Base-by-base conservation (phyloP, 495 filamentous ascomycete species). In the Parmelia sp. region DNA sequence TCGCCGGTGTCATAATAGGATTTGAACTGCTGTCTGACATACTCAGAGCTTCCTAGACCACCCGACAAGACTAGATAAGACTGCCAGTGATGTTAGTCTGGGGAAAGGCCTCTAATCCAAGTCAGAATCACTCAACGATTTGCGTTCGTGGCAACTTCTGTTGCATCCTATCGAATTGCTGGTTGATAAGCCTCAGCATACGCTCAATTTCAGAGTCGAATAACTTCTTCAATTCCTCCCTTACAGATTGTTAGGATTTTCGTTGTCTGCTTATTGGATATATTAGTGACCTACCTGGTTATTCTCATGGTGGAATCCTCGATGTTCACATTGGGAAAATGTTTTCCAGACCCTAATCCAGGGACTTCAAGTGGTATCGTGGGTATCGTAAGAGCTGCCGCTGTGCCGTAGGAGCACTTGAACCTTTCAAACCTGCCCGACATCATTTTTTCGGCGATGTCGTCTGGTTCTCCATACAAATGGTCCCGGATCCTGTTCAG, bases 11-110 rank as follows among this genome's bases (percentile, higher is more conserved):
- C 71, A 65, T 79, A 81, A 31, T 71, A 71, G 11, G 78, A 68
- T 31, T 78, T 63, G 12, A 84, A 73, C 11, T 75, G 67, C 45
- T 79, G 71, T 42, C 76, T 71, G 5, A 89, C 78, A 65, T 89
- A 88, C n/a, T 79, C 73, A 0, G 84, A 87, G 68, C 84, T 86
- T 17, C 86, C 85, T 7, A 88, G 80, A 4, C 86, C 86, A 7
- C 86, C 86, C 0, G 84, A 87, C 10, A 89, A 74, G 7, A 89
- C 77, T 37, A 88, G 74, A 62, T 86, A 81, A 39, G 69, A 73
- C 79, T 83, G 57, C 27, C 3, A 58, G 37, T 58, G 45, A 66
- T 57, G 33, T 61, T 29, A 27, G 35, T 15, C 40, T 40, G 60
- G 51, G 51, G 10, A 25, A 31, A 27, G 57, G 21, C 53, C 19